These are phyloP conservation scores for Fusarium paranaense DNA, from an alignment of 2,329 filamentous ascomycete species.

Conservation along the genomic window DNA sequence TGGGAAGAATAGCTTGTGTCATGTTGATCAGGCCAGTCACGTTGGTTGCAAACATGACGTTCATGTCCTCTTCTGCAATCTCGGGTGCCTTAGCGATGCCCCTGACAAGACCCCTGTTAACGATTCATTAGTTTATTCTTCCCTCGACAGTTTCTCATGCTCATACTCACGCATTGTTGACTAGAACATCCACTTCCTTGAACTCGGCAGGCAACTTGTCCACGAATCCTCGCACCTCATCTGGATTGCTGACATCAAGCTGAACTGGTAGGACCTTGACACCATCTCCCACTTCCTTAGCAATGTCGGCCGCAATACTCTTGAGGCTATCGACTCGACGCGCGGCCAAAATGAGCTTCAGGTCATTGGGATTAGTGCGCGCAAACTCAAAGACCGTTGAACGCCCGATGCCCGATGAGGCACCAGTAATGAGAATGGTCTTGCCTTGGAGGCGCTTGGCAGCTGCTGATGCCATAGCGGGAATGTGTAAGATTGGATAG, in stretches of 20 bases:
- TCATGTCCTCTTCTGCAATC: conserved; percentile 85
- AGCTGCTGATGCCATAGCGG: conserved; percentile 68
- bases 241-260: conserved; percentile 85
- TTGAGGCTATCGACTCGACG: conserved; percentile 82
- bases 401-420: conserved; percentile 89
- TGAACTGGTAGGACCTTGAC: conserved; percentile 85
- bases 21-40: conserved; percentile 95
- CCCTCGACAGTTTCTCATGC: rapidly evolving
- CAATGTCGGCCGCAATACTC: conserved; percentile 81
- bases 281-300: conserved; percentile 78
- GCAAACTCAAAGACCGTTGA: conserved; percentile 90
- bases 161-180: conserved; percentile 89
- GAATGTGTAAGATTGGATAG: conserved; percentile 1
- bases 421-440: conserved; percentile 91
- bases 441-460: conserved; percentile 90
- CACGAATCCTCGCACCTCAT: conserved; percentile 80
- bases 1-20: conserved; percentile 88
- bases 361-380: conserved; percentile 78
- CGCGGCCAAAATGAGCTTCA: conserved; percentile 89
- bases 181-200: conserved; percentile 84
- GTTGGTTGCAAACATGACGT: conserved; percentile 91
- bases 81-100: conserved; percentile 87
- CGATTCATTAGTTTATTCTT: neutral
- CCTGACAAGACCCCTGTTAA: conserved; percentile 81
- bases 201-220: conserved; percentile 81